These are phyloP conservation scores for Plenodomus lindquistii DNA, from an alignment of 2,329 filamentous ascomycete species.

Conservation along the genomic window DNA sequence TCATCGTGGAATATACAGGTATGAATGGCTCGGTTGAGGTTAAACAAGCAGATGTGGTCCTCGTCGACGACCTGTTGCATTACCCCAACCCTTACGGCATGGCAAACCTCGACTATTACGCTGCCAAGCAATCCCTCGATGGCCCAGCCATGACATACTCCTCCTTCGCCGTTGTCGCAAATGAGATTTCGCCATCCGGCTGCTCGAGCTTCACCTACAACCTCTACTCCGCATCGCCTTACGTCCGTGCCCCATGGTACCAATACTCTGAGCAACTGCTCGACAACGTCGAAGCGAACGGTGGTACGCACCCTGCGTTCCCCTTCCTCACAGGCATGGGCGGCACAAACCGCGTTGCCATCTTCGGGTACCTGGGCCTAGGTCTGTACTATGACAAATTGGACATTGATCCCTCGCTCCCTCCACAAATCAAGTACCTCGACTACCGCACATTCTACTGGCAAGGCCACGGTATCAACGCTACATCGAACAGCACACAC, in stretches of 20 bases:
- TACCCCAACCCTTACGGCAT: slow-evolving; percentile 61
- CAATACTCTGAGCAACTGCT: slow-evolving; percentile 71
- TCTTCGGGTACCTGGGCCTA: slow-evolving; percentile 70
- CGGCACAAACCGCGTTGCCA: slow-evolving; percentile 67
- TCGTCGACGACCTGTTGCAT: slow-evolving; percentile 67
- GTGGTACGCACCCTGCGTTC: slow-evolving; percentile 69
- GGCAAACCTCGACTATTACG: slow-evolving; percentile 69
- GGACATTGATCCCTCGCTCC: slow-evolving; percentile 67
- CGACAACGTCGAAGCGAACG: slow-evolving; percentile 64
- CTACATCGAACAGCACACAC: slow-evolving; percentile 65
- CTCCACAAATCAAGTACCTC: slow-evolving; percentile 65
- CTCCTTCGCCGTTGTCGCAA: slow-evolving; percentile 69
- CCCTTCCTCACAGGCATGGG: slow-evolving; percentile 74
- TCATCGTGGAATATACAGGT: slow-evolving; percentile 66
- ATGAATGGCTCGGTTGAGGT: slow-evolving; percentile 70
- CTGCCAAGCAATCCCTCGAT: slow-evolving; percentile 67
- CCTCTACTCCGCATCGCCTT: slow-evolving; percentile 65
- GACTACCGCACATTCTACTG: slow-evolving; percentile 68
- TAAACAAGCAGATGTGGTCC: slow-evolving; percentile 72
- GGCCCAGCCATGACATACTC: slow-evolving; percentile 76
- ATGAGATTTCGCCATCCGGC: slow-evolving; percentile 66
- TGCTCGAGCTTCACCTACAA: slow-evolving; percentile 71
- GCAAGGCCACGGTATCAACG: slow-evolving; percentile 66
- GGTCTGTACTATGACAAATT: slow-evolving; percentile 62
- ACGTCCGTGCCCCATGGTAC: slow-evolving; percentile 68